A percentile compares a stretch with the other conserved stretches of the same genome.
Conservation (phyloP, 352 stramenopile species). For the Phytophthora quininea region DNA sequence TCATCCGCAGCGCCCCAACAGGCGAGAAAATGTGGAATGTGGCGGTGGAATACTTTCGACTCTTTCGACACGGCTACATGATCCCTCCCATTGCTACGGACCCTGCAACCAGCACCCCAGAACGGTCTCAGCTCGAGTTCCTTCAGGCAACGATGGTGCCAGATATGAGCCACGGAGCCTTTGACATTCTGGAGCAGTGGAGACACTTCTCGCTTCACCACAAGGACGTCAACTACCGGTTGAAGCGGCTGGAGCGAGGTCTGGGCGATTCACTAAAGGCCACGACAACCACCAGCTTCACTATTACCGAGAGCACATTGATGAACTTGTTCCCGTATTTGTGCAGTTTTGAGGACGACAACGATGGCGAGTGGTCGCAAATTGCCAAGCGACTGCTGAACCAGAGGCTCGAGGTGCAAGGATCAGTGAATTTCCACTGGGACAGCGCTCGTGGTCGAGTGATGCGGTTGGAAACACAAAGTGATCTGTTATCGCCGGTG, state of each 20-base stretch:
- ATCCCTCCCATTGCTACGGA: not conserved
- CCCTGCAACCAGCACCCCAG: not conserved
- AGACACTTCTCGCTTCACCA: not conserved
- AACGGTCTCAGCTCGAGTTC: slow-evolving; percentile 4
- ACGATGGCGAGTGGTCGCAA: not conserved
- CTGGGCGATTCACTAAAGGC: not conserved
- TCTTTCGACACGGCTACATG: slow-evolving; percentile 14
- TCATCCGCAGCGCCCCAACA: not conserved
- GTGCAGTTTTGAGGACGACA: not conserved
- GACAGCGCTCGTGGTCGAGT: slow-evolving; percentile 6
- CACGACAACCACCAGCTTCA: not conserved
- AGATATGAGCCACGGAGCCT: not conserved
- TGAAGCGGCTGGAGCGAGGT: not conserved
- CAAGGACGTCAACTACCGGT: not conserved
- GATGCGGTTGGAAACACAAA: slow-evolving; percentile 5
- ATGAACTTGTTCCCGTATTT: not conserved
- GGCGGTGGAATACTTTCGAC: slow-evolving; percentile 1
- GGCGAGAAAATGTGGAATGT: not conserved
- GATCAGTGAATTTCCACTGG: slow-evolving; percentile 24
- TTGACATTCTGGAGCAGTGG: not conserved
- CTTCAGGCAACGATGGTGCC: not conserved
- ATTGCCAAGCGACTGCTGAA: slow-evolving; percentile 9
- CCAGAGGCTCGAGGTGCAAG: slow-evolving; percentile 8
- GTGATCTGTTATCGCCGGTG: slow-evolving; percentile 13
- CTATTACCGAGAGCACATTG: not conserved